A percentile compares a stretch with the other conserved stretches of the same genome.
phyloP scores from a whole-genome alignment of 306 rosid genomes.

The Cicer judaicum region DNA sequence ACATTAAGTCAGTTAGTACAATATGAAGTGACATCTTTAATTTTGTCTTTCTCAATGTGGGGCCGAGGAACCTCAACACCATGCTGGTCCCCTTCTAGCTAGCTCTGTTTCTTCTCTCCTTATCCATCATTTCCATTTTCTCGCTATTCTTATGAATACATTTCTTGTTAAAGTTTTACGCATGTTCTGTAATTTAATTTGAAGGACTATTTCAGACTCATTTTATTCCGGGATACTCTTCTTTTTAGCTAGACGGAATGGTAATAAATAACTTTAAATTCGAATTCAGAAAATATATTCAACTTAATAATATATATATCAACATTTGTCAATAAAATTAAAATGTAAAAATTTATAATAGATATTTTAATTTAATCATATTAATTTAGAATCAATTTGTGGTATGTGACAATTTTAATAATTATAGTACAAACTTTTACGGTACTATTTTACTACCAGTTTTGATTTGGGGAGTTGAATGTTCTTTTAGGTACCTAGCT shows the following conservation, averaged over 20 bases:
- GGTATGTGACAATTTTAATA: neutral
- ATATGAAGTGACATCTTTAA: constrained; percentile 1
- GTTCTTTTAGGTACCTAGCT: neutral
- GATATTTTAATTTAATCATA: too few relatives aligned
- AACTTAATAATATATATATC: too few relatives aligned
- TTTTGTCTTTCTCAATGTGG: neutral
- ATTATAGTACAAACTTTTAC: neutral
- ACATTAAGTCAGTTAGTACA: constrained; percentile 7
- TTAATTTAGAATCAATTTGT: neutral
- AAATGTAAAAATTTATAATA: too few relatives aligned
- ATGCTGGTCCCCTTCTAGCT: constrained; percentile 35
- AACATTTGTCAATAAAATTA: too few relatives aligned
- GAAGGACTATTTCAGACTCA: neutral
- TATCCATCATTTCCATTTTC: neutral
- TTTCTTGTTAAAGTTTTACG: neutral
- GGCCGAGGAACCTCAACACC: constrained; percentile 22
- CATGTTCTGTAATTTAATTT: neutral
- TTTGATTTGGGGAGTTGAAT: neutral
- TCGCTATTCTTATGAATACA: neutral
- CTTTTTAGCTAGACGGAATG: too few relatives aligned
- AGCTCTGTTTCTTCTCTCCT: neutral
- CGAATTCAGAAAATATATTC: too few relatives aligned
- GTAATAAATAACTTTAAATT: too few relatives aligned
- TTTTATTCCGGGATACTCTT: neutral
- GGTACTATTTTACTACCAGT: neutral